Conservation (phyloP, 805 yeast species). For the Nakazawaea peltata region DNA sequence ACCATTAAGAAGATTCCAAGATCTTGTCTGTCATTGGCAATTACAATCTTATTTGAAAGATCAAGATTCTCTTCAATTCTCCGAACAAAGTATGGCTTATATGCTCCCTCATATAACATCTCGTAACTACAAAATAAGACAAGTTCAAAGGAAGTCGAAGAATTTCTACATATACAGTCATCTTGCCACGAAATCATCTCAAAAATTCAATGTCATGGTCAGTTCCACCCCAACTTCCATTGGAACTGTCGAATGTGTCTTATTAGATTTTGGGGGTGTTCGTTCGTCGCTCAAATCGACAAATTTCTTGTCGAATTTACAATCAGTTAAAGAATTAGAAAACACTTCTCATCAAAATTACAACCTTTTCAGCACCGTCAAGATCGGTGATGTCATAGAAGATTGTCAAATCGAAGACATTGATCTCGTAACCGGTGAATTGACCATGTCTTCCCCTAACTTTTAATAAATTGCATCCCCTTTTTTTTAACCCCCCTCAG, state of each 20-base stretch:
- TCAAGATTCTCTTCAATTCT: slow-evolving; percentile 18
- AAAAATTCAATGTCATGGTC: slow-evolving; percentile 26
- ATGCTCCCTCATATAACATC: slow-evolving; percentile 35
- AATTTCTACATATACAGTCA: slow-evolving; percentile 29
- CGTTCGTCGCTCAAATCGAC: slow-evolving; percentile 19
- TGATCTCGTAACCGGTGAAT: slow-evolving; percentile 34
- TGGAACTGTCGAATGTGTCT: slow-evolving; percentile 20
- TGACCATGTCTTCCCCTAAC: slow-evolving; percentile 23
- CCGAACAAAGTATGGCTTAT: slow-evolving; percentile 24
- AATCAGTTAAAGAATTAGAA: slow-evolving; percentile 14
- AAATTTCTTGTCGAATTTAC: not conserved
- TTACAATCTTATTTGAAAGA: slow-evolving; percentile 34
- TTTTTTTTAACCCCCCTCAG: too few relatives aligned
- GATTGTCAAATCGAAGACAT: slow-evolving; percentile 31
- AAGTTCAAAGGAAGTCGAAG: slow-evolving; percentile 19
- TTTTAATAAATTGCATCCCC: too few relatives aligned
- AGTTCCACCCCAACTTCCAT: slow-evolving; percentile 33
- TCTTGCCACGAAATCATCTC: slow-evolving; percentile 13
- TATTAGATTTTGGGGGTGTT: slow-evolving; percentile 23
- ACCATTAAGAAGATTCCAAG: slow-evolving; percentile 80
- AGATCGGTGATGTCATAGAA: slow-evolving; percentile 34
- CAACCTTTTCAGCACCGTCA: slow-evolving; percentile 19
- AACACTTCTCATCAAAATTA: slow-evolving; percentile 14
- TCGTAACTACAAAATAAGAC: slow-evolving; percentile 30
- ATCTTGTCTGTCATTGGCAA: slow-evolving; percentile 76